These are phyloP conservation scores for Moricandia moricandioides DNA, from an alignment of 345 rosid genomes.

Conservation along the genomic window DNA sequence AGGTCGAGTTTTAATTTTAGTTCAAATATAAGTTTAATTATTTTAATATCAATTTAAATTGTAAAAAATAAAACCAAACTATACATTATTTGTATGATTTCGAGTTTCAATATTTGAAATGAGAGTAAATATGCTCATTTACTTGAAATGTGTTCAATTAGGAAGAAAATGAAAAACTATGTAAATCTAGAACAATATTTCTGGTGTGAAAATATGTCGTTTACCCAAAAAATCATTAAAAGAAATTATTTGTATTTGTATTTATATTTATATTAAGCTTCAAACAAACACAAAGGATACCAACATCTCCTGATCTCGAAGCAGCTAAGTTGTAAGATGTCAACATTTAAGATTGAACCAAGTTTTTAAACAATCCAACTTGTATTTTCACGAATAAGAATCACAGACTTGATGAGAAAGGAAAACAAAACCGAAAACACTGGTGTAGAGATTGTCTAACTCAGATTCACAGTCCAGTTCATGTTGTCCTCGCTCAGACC, in stretches of 20 bases:
- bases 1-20: too few species aligned
- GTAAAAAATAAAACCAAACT: too few species aligned
- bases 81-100: too few species aligned
- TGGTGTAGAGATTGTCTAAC: background rate
- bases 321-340: conserved; percentile 8
- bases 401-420: background rate
- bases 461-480: conserved; percentile 82
- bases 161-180: too few species aligned
- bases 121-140: too few species aligned
- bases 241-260: background rate
- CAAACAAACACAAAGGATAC: background rate
- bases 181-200: too few species aligned
- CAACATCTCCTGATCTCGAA: conserved; percentile 19
- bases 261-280: background rate
- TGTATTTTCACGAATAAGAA: background rate
- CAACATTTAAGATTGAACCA: background rate
- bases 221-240: background rate
- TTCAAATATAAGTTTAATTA: too few species aligned
- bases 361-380: conserved; percentile 15
- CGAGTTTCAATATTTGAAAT: too few species aligned
- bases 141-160: too few species aligned
- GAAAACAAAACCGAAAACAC: background rate
- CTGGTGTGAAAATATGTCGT: too few species aligned
- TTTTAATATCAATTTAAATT: too few species aligned
- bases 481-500: conserved; percentile 76